Percentiles rank a stretch among this genome's conserved stretches.
Evolutionary conservation across 1,139 yeast species (phyloP).

Genomic region (Saccharomycopsis hybrid): DNA sequence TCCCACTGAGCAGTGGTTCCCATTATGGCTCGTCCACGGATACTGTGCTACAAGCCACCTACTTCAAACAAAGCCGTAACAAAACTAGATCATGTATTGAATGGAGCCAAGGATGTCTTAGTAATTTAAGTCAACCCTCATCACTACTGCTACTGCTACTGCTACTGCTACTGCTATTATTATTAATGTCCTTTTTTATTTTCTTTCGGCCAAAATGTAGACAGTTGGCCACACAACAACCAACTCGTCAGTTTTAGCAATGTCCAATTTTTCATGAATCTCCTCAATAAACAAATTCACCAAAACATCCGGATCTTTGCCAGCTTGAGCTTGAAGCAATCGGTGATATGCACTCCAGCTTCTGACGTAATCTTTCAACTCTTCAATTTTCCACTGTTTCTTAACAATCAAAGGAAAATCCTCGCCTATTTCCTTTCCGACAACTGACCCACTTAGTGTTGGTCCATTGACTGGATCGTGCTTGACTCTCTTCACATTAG

Average conservation of each 20-base stretch:
- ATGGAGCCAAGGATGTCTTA: too few relatives aligned
- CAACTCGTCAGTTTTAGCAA: constrained; percentile 37
- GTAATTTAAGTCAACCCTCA: too few relatives aligned
- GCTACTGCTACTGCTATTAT: too few relatives aligned
- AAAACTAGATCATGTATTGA: too few relatives aligned
- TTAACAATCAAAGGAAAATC: constrained; percentile 27
- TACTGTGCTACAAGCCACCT: too few relatives aligned
- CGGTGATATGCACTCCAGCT: constrained; percentile 70
- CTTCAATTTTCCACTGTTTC: constrained; percentile 37
- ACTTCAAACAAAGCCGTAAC: too few relatives aligned
- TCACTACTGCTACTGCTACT: too few relatives aligned
- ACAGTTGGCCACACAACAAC: constrained; percentile 48
- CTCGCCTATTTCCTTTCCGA: too few relatives aligned
- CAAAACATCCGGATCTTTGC: constrained; percentile 54
- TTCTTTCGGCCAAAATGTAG: constrained; percentile 35
- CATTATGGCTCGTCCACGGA: too few relatives aligned
- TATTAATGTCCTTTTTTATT: not conserved
- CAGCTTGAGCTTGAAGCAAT: constrained; percentile 41
- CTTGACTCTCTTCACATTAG: constrained; percentile 29
- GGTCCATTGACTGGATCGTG: too few relatives aligned
- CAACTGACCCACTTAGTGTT: too few relatives aligned
- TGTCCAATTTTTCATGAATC: constrained; percentile 33
- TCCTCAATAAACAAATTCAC: constrained; percentile 28
- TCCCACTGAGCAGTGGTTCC: too few relatives aligned
- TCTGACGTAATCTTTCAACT: constrained; percentile 43